Base-by-base conservation (phyloP, 2,329 filamentous ascomycete species). In the Alternaria gaisen region DNA sequence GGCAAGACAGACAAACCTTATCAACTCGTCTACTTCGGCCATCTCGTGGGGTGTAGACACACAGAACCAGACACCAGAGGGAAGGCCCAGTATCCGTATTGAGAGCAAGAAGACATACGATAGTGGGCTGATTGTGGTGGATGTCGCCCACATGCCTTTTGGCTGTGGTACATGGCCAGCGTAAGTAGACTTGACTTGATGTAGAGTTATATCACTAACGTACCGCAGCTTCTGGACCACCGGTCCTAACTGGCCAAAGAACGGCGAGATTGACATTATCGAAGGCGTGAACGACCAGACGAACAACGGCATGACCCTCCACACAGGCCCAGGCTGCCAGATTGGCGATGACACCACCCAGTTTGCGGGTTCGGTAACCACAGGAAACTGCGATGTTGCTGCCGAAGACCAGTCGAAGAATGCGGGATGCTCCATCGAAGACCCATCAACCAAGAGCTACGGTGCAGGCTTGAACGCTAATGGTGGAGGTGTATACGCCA, bases 81-180 rank as follows among this genome's bases (percentile, higher is more conserved):
- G 80, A 51, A 77, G 84, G 4, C 75, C 78, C 14, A 83, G 81
- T 53, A 73, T 86, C 9, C 82, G 84, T 14, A 66, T 86, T 5
- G 78, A 78, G 36, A 82, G 80, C 69, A 83, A 82, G 61, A 77
- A 80, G 44, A 77, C 74, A 11, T 85, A 84, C 67, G 79, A 81
- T 60, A 70, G 74, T 26, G 83, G 83, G 22, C 72, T 84, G n/a
- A 74, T 86, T 36, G 78, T 84, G 3, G 68, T 81, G 30, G 83
- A 86, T 67, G 77, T 86, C 52, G 77, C 77, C 26, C 84, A 86
- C 62, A 84, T 85, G 75, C 84, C 84, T 1, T 79, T 78, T 10
- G 82, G 81, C 32, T 85, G 81, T 62, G 84, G 84, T 20, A 80
- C 81, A 12, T 86, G 84, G 84, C 83, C 83, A 32, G 83, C 84